Base-by-base conservation (phyloP, 108 stramenopile genomes). In the Nitzschia putrida region DNA sequence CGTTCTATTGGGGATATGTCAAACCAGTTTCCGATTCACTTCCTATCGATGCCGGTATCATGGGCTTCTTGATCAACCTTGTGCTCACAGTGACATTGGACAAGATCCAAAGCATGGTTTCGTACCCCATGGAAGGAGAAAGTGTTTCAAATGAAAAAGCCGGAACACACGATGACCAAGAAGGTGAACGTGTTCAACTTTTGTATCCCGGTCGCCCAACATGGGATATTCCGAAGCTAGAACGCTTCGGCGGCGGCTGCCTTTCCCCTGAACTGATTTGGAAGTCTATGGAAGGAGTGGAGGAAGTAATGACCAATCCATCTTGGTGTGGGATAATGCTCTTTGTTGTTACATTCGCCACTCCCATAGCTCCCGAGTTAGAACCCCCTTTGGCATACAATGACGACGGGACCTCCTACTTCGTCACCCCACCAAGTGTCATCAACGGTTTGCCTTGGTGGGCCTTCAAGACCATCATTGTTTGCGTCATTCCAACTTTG, bases 231-330 rank as follows among this genome's bases (percentile, higher is more conserved):
- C 70, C 70, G 23, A 21, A 6, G 3, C 20, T 51, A 37, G 1
- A 21, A n/a, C 64, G 64, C 7, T 78, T 72, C 34, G 77, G 77
- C n/a, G 37, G 59, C 1, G 10, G 24, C 20, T 8, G 58, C 11
- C 43, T 78, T 2, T 57, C 69, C 1, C 57, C 69, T 21, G 8
- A 56, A 8, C 44, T 57, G 2, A 12, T 77, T 2, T 25, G 51
- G 52, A 57, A 57, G 42, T 42, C 40, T 18, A 77, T 77, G 76
- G 52, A 45, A 12, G 76, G 76, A 13, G 60, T 61, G 4, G 21
- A 61, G 11, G 64, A 65, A 42, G 49, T 50, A 8, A 23, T 65
- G 7, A 29, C 64, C 8, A 65, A 52, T 52, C 24, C 34, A 51
- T 50, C 21, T 14, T 65, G 50, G 47, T 25, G 10, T 50, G 10